These are phyloP conservation scores for Orbilia ellipsospora DNA, from an alignment of 2,329 filamentous ascomycete genomes.

Conservation along the genomic window DNA sequence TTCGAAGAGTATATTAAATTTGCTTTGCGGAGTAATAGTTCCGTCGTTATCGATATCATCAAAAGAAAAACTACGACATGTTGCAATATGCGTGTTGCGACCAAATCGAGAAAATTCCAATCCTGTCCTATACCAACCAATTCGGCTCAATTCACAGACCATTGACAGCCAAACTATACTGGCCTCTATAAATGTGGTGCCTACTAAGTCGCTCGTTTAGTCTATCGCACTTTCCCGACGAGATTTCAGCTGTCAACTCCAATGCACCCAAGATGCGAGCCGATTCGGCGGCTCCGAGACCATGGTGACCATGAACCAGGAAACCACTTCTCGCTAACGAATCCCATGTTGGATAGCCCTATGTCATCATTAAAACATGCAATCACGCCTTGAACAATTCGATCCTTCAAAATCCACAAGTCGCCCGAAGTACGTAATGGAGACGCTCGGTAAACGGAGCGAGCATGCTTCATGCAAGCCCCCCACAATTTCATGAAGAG, in stretches of 20 bases:
- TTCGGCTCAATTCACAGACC: no score
- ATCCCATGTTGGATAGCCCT: conserved; percentile 1
- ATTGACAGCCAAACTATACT: no score
- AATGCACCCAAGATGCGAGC: not conserved
- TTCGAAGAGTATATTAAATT: no score
- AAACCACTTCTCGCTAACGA: conserved; percentile 21
- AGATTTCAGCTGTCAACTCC: no score
- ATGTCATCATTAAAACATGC: conserved; percentile 43
- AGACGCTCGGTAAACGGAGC: conserved; percentile 27
- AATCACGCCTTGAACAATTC: conserved; percentile 31
- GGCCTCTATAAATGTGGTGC: no score
- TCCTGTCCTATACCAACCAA: no score
- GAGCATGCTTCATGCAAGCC: not conserved
- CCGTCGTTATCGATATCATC: no score
- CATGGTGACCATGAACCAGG: conserved; percentile 21
- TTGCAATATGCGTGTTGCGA: no score
- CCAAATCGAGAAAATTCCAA: no score
- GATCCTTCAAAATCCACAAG: not conserved
- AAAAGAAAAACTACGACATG: no score
- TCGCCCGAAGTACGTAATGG: conserved; percentile 28
- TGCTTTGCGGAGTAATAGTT: no score
- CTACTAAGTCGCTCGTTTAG: no score
- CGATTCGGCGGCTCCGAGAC: conserved; percentile 24
- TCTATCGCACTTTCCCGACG: not conserved
- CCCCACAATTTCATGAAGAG: conserved; percentile 18